phyloP scores from a whole-genome alignment of 1,139 yeast species.

The Blastobotrys aristatus region DNA sequence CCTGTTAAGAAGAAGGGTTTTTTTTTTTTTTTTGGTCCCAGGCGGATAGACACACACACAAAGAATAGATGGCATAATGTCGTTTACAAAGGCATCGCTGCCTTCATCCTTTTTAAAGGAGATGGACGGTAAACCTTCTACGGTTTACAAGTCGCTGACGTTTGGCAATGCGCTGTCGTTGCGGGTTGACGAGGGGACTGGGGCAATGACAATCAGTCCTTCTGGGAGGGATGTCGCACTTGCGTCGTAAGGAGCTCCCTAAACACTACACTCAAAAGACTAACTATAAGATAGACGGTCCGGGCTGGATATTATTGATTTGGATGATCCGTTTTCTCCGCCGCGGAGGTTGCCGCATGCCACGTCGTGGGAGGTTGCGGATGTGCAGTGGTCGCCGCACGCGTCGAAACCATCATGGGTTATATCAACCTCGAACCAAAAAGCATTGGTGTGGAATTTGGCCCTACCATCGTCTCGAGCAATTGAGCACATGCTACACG shows the following conservation, averaged over 20 bases:
- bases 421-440: conserved; percentile 89
- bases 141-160: conserved; percentile 18
- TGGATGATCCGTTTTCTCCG: conserved; percentile 91
- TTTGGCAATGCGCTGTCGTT: conserved; percentile 53
- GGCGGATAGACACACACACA: too few relatives aligned
- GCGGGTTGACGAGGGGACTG: conserved; percentile 87
- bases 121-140: not conserved
- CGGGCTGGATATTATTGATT: conserved; percentile 83
- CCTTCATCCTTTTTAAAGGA: conserved; percentile 3
- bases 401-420: conserved; percentile 82
- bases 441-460: conserved; percentile 91
- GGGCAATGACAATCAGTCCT: conserved; percentile 90
- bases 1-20: too few relatives aligned
- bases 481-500: conserved; percentile 79
- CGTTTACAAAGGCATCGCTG: conserved; percentile 9
- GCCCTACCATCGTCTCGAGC: conserved; percentile 72
- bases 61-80: conserved; percentile 5
- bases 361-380: conserved; percentile 98
- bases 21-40: too few relatives aligned
- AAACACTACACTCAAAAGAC: too few relatives aligned
- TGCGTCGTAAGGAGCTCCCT: conserved; percentile 72
- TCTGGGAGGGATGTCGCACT: conserved; percentile 89
- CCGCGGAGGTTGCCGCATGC: conserved; percentile 91
- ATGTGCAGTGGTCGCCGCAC: conserved; percentile 97
- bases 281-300: conserved; percentile 42